Evolutionary conservation across 2,329 filamentous ascomycete species (phyloP).

Genomic region (Fusarium dlaminii): DNA sequence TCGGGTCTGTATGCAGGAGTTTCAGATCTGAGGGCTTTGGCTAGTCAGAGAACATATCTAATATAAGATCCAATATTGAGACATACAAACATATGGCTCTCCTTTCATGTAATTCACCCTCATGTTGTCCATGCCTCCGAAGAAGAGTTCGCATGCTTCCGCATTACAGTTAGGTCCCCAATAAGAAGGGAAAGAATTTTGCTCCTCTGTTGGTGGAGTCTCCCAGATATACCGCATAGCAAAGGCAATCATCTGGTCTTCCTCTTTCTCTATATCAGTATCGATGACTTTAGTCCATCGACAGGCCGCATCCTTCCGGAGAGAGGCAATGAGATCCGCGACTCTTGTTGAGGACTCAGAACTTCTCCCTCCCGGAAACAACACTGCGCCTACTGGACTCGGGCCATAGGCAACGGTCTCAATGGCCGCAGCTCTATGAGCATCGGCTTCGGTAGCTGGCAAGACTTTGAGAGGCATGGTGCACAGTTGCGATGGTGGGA

Average conservation of each 20-base stretch:
- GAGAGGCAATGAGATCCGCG: conserved; percentile 31
- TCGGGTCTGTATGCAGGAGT: conserved; percentile 50
- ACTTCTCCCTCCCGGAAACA: conserved; percentile 45
- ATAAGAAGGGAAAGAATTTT: conserved; percentile 34
- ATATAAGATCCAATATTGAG: background rate
- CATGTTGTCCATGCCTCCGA: conserved; percentile 44
- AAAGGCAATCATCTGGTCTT: conserved; percentile 48
- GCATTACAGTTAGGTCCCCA: conserved; percentile 46
- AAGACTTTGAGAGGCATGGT: conserved; percentile 52
- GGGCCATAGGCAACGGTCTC: conserved; percentile 50
- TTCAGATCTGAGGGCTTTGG: conserved; percentile 46
- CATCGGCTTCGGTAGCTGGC: conserved; percentile 49
- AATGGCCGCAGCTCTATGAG: conserved; percentile 48
- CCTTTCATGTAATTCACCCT: conserved; percentile 45
- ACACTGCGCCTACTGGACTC: conserved; percentile 43
- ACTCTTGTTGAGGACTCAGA: conserved; percentile 35
- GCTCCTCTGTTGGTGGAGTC: conserved; percentile 27
- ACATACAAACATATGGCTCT: conserved; percentile 51
- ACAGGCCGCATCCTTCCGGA: conserved; percentile 41
- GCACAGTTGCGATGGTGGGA: background rate
- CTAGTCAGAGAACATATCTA: background rate
- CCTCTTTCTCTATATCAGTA: conserved; percentile 39
- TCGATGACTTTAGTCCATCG: conserved; percentile 51
- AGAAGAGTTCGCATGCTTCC: conserved; percentile 48
- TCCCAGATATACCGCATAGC: conserved; percentile 49